Base-by-base conservation (phyloP, 768 basidiomycete species). In the Amanita polypyramis region DNA sequence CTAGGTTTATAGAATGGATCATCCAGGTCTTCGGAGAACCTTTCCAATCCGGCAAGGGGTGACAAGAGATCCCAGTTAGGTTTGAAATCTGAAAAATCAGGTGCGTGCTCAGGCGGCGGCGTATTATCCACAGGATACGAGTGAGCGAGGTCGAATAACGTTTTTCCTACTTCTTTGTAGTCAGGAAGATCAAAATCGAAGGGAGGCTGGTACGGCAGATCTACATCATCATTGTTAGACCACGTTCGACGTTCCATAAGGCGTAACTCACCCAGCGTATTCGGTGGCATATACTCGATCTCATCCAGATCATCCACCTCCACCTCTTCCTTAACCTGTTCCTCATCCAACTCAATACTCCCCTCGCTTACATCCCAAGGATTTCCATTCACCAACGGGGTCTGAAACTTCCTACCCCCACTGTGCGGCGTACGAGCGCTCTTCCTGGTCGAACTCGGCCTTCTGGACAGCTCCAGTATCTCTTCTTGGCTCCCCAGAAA, bases 341-440 rank as follows among this genome's bases (percentile, higher is more conserved):
- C 65, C 35, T 66, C 67, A 2, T 60, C 61, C 12, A 60, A 43
- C 1, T 58, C 61, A 11, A 72, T 63, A 45, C 64, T 66, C 0
- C 60, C 58, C 20, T 86, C 84, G 54, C 77, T 80, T 29, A 85
- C 73, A 55, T 91, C 85, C 87, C 86, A 91, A 49, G 82, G 77
- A 52, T 79, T 71, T 2, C 82, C 85, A 8, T 64, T 67, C 15
- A 78, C 79, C 33, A 72, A 53, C 1, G 88, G 88, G 0, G 88
- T 90, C 56, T 82, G 72, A 53, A 84, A 82, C 12, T 50, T 65
- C 52, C 72, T 72, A 37, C 62, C 65, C 20, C 69, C 67, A 49
- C 69, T 77, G 32, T 73, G 64, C 33, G 79, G 79, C 10, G 70
- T 67, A 36, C 85, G 72, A 45, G 75, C 63, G 44, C 80, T 80